phyloP scores from a whole-genome alignment of 1,284 basidiomycete genomes.

The Austroboletus rostrupii region DNA sequence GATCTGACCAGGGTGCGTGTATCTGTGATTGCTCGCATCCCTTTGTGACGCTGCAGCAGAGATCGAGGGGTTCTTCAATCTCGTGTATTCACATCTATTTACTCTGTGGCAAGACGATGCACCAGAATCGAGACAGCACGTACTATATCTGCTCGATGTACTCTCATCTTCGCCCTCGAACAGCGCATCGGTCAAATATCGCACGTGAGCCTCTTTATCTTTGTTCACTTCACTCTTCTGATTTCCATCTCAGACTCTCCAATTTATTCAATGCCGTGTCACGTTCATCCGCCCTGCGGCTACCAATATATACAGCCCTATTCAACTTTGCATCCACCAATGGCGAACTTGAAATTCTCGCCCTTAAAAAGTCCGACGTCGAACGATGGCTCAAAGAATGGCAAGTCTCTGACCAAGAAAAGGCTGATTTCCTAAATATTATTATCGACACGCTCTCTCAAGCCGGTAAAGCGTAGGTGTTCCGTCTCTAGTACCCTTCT shows the following conservation, averaged over 20 bases:
- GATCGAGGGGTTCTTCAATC: slow-evolving; percentile 84
- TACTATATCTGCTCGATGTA: slow-evolving; percentile 50
- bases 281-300: slow-evolving; percentile 62
- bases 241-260: slow-evolving; percentile 55
- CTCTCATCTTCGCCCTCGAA: slow-evolving; percentile 54
- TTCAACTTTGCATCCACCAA: slow-evolving; percentile 63
- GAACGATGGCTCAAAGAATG: slow-evolving; percentile 78
- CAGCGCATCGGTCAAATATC: slow-evolving; percentile 58
- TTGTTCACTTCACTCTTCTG: slow-evolving; percentile 4
- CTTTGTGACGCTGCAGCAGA: slow-evolving; percentile 41
- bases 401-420: slow-evolving; percentile 65
- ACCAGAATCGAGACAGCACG: slow-evolving; percentile 48
- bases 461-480: slow-evolving; percentile 52
- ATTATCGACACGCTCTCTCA: slow-evolving; percentile 64
- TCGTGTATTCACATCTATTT: slow-evolving; percentile 69
- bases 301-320: slow-evolving; percentile 64
- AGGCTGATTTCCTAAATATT: slow-evolving; percentile 64
- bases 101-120: slow-evolving; percentile 52
- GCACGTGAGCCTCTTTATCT: slow-evolving; percentile 48
- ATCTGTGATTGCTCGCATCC: background rate
- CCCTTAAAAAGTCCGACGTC: slow-evolving; percentile 59
- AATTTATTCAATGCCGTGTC: slow-evolving; percentile 87
- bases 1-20: slow-evolving; percentile 64
- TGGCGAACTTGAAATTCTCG: slow-evolving; percentile 67
- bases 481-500: background rate